These are phyloP conservation scores for Rhizoclosmatium globosum DNA, from an alignment of 192 early-diverging fungal species.

Conservation along the genomic window DNA sequence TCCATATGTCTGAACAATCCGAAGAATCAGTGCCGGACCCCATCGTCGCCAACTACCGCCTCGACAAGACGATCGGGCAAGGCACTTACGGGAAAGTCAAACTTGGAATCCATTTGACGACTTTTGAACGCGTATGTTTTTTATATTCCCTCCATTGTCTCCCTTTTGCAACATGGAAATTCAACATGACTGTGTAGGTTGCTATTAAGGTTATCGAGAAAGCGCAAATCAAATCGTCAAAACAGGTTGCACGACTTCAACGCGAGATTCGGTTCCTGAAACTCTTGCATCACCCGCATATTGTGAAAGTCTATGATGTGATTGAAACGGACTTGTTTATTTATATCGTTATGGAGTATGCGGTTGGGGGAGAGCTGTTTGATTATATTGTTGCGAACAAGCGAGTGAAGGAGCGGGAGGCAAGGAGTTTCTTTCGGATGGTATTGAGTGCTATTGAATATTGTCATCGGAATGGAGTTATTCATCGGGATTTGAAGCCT, in stretches of 20 bases:
- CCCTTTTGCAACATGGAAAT: neutral
- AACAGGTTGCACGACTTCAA: constrained; percentile 81
- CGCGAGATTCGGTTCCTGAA: constrained; percentile 79
- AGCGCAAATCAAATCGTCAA: constrained; percentile 54
- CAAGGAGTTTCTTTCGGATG: constrained; percentile 85
- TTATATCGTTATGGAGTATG: constrained; percentile 89
- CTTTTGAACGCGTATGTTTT: constrained; percentile 47
- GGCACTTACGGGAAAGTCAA: constrained; percentile 67
- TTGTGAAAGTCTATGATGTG: constrained; percentile 87
- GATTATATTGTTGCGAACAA: constrained; percentile 85
- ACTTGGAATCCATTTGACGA: constrained; percentile 49
- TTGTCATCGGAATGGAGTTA: constrained; percentile 66
- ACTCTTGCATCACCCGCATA: constrained; percentile 87
- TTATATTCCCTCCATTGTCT: neutral
- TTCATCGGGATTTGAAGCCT: constrained; percentile 84
- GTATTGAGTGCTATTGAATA: constrained; percentile 75
- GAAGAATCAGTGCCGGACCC: neutral
- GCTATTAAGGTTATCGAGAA: constrained; percentile 57
- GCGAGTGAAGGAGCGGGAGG: constrained; percentile 83
- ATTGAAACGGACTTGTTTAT: constrained; percentile 81
- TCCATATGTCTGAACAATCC: no score
- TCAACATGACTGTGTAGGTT: constrained; percentile 28
- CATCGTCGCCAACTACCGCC: constrained; percentile 46
- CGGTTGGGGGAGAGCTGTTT: constrained; percentile 85
- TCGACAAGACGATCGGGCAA: constrained; percentile 62